phyloP scores from a whole-genome alignment of 345 rosid genomes.

The Mallotus nudiflorus region DNA sequence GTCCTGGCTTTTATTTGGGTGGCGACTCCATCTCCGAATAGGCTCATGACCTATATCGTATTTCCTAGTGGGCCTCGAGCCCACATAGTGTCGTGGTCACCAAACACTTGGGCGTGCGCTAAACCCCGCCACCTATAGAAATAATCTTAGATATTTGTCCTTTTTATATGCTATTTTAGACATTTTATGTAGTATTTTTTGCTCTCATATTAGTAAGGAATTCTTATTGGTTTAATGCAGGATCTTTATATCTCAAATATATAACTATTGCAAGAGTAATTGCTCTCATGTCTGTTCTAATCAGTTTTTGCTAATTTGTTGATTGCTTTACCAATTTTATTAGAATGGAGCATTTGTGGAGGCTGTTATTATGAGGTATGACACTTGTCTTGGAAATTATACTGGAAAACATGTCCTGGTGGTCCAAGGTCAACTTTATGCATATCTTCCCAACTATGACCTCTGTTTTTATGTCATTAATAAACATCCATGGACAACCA shows the following conservation, averaged over 20 bases:
- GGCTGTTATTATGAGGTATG: constrained; percentile 93
- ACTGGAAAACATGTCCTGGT: constrained; percentile 82
- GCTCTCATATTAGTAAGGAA: not conserved
- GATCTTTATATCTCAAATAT: not conserved
- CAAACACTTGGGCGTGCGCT: too few species aligned
- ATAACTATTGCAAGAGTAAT: not conserved
- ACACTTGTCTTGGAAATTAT: constrained; percentile 78
- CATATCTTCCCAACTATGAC: constrained; percentile 81
- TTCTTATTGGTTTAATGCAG: not conserved
- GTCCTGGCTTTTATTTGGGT: too few species aligned
- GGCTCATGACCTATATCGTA: too few species aligned
- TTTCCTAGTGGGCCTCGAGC: too few species aligned
- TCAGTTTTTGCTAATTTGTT: constrained; percentile 6
- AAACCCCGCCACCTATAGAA: too few species aligned
- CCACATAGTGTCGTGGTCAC: too few species aligned
- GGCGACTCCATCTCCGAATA: too few species aligned
- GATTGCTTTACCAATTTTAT: not conserved
- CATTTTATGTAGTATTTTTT: not conserved
- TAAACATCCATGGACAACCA: not conserved
- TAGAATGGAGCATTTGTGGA: constrained; percentile 88
- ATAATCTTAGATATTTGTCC: constrained; percentile 1
- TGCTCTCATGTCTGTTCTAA: not conserved
- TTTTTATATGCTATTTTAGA: not conserved
- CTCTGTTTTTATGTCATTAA: not conserved
- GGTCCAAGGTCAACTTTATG: constrained; percentile 83